Evolutionary conservation across 73 alveolate species (phyloP).

Genomic region (Paramecium sexaurelia): DNA sequence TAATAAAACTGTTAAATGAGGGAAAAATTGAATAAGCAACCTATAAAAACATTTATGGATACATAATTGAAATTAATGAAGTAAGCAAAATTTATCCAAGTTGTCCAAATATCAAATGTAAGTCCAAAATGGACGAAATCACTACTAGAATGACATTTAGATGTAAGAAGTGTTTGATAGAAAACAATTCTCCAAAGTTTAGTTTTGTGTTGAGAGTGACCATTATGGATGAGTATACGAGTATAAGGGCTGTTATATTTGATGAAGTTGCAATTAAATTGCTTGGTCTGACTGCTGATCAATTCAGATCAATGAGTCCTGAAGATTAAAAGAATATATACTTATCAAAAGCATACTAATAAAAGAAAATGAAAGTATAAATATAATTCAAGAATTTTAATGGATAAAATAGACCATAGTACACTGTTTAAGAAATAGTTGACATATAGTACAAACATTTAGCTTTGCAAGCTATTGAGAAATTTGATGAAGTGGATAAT

Average conservation of each 20-base stretch:
- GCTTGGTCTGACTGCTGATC: conserved; percentile 13
- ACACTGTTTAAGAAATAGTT: not conserved
- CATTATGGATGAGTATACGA: not conserved
- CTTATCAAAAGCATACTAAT: not conserved
- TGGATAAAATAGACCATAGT: not conserved
- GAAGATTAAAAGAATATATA: not conserved
- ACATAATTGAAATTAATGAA: not conserved
- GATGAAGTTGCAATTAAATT: conserved; percentile 35
- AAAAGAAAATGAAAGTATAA: not conserved
- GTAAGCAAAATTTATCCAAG: not conserved
- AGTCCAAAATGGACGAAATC: not conserved
- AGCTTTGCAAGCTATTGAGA: not conserved
- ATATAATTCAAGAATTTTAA: not conserved
- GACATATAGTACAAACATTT: not conserved
- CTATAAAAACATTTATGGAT: not conserved
- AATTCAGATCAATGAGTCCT: not conserved
- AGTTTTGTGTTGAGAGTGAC: not conserved
- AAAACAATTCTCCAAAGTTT: not conserved
- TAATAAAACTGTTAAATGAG: not conserved
- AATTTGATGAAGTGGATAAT: not conserved
- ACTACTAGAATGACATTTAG: not conserved
- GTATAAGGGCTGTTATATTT: not conserved
- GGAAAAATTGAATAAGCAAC: not conserved
- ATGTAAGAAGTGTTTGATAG: not conserved
- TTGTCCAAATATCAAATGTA: not conserved